Conservation (phyloP, 78 protist genomes). For the Anaeramoeba flamelloides region DNA sequence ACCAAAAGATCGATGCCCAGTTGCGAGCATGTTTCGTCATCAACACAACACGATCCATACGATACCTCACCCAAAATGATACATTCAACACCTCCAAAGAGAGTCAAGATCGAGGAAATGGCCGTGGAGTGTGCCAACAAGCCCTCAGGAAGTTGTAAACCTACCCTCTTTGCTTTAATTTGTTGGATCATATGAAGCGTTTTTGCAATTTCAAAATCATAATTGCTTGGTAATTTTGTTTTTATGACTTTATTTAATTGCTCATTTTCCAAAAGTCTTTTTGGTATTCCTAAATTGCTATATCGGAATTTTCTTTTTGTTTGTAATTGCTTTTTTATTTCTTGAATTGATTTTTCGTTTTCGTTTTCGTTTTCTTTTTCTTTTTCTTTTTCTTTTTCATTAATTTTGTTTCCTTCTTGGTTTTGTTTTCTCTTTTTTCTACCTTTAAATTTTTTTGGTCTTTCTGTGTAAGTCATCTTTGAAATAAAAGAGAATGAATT, state of each 20-base stretch:
- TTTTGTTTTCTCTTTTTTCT: too few relatives aligned
- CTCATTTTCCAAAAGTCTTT: constrained; percentile 20
- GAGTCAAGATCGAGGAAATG: constrained; percentile 69
- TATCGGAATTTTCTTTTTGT: too few relatives aligned
- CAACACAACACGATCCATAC: constrained; percentile 79
- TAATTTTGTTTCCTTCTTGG: too few relatives aligned
- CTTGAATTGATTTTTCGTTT: too few relatives aligned
- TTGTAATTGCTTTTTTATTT: too few relatives aligned
- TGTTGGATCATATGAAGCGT: constrained; percentile 59
- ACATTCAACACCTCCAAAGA: constrained; percentile 36
- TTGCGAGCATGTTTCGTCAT: constrained; percentile 48
- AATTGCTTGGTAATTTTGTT: constrained; percentile 56
- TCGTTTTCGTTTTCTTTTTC: too few relatives aligned
- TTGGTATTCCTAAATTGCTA: constrained; percentile 43
- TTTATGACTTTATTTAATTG: constrained; percentile 16
- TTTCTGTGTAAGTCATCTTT: too few relatives aligned
- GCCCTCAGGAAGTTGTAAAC: constrained; percentile 94
- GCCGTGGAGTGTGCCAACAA: constrained; percentile 69
- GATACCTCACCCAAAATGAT: constrained; percentile 93
- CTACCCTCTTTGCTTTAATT: constrained; percentile 49
- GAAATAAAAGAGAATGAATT: too few relatives aligned
- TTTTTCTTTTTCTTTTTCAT: too few relatives aligned
- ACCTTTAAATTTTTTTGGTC: too few relatives aligned
- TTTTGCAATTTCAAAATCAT: constrained; percentile 83
- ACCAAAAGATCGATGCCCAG: constrained; percentile 81